A percentile compares a stretch with the other conserved stretches of the same genome.
phyloP scores from a whole-genome alignment of 106 monocot genomes.

The Acorus calamus region DNA sequence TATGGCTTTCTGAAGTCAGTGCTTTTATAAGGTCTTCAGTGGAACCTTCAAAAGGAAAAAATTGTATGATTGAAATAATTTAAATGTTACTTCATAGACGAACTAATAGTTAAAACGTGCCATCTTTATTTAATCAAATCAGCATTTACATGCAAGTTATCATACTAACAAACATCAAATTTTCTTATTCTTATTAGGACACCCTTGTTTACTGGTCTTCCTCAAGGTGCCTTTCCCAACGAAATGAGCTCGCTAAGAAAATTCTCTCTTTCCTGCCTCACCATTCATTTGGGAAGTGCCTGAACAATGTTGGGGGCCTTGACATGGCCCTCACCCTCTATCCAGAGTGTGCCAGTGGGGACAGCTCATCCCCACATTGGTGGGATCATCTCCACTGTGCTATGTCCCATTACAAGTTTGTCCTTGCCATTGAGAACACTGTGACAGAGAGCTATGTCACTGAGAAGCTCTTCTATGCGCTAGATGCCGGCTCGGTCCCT shows the following conservation, averaged over 20 bases:
- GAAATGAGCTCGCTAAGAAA: conserved; percentile 49
- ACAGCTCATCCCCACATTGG: conserved; percentile 32
- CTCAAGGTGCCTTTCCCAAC: conserved; percentile 64
- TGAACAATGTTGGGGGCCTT: conserved; percentile 79
- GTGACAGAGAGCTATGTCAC: conserved; percentile 74
- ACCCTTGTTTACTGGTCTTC: conserved; percentile 93
- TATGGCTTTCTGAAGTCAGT: no score
- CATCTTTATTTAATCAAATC: no score
- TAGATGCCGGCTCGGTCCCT: conserved; percentile 81
- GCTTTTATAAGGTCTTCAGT: no score
- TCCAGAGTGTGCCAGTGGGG: conserved; percentile 48
- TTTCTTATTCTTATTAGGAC: conserved; percentile 27
- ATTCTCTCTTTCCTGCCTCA: conserved; percentile 66
- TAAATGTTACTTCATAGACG: no score
- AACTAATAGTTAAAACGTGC: no score
- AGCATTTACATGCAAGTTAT: neutral
- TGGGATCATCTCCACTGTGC: conserved; percentile 91
- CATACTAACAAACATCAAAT: neutral
- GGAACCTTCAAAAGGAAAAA: no score
- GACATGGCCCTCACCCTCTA: conserved; percentile 63
- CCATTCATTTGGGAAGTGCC: conserved; percentile 95
- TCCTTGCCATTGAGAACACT: conserved; percentile 93
- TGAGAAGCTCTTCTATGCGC: conserved; percentile 86
- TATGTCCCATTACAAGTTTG: conserved; percentile 95
- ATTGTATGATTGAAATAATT: no score